phyloP scores from a whole-genome alignment of 2,329 filamentous ascomycete species.

The Knufia fluminis region DNA sequence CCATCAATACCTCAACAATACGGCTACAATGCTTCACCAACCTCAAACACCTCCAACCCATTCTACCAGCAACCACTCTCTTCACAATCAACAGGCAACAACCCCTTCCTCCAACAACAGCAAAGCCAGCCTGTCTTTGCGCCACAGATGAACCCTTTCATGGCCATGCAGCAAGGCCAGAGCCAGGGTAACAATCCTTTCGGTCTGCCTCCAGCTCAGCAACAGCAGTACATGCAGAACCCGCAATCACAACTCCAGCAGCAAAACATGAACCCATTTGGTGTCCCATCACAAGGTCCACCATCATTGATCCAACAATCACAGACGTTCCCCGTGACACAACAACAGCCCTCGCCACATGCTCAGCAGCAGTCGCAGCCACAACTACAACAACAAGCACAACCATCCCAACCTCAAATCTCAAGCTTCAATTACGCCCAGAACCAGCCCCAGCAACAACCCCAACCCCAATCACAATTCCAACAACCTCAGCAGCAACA shows the following conservation, averaged over 20 bases:
- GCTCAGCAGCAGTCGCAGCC: conserved; percentile 13
- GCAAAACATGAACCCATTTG: background rate
- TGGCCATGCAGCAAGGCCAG: conserved; percentile 15
- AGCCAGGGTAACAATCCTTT: conserved; percentile 21
- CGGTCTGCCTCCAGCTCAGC: conserved; percentile 17
- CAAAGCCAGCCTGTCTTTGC: conserved; percentile 9
- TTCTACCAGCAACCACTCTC: conserved; percentile 32
- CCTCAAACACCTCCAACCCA: conserved; percentile 29
- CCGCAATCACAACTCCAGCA: background rate
- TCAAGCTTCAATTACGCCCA: conserved; percentile 19
- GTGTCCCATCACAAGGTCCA: conserved; percentile 6
- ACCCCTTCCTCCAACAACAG: conserved; percentile 19
- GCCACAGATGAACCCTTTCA: conserved; percentile 18
- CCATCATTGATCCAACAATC: conserved; percentile 13
- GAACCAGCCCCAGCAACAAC: conserved; percentile 10
- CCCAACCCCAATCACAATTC: conserved; percentile 4
- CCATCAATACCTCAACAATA: conserved; percentile 26
- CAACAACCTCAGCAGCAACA: conserved; percentile 10
- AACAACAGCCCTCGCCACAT: background rate
- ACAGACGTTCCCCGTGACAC: conserved; percentile 1
- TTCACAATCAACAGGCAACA: conserved; percentile 20
- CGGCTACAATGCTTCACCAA: conserved; percentile 19
- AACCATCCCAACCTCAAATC: conserved; percentile 16
- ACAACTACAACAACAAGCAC: conserved; percentile 13
- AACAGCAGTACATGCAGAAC: conserved; percentile 5